Evolutionary conservation across 148 eudicot species (phyloP), one percentile per base, ranked within the genome.

Genomic region (Bassia scoparia): DNA sequence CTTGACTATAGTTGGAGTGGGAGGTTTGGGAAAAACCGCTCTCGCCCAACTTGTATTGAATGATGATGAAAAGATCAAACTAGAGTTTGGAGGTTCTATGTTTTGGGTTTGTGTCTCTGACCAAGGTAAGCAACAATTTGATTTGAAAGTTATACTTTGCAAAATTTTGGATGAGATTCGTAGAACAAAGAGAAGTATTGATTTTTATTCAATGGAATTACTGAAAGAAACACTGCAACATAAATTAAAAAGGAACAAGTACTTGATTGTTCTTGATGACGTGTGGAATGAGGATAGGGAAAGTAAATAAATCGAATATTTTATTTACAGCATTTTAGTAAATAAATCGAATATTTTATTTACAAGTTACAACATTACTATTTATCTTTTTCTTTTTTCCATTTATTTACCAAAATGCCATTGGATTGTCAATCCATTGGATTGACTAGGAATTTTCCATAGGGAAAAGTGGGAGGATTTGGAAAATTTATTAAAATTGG

Each of bases 251-350:
- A 71, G 71, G 1, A 65, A 66, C 41, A 81, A 41, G 53, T 81
- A 44, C 70, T 76, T 84, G 17, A 75, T 84, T 23, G 80, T 84
- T 43, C 69, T 84, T 14, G 84, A 84, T 34, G 82, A 78, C 58
- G 31, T 84, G 17, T 73, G 80, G 82, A 78, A 72, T 14, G 82
- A 84, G 12, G 69, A 64, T n/a, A n/a, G n/a, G n/a, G n/a, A n/a
- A n/a, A n/a, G n/a, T n/a, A n/a, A n/a, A n/a, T n/a, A n/a, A n/a
- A n/a, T n/a, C n/a, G n/a, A n/a, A n/a, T n/a, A n/a, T n/a, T n/a
- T n/a, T n/a, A n/a, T n/a, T n/a, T n/a, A n/a, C n/a, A n/a, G n/a
- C n/a, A n/a, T n/a, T n/a, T n/a, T n/a, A n/a, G n/a, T n/a, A n/a
- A n/a, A n/a, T n/a, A n/a, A n/a, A n/a, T n/a, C n/a, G n/a, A n/a